Evolutionary conservation across 345 rosid genomes (phyloP).

Genomic region (Conringia planisiliqua): DNA sequence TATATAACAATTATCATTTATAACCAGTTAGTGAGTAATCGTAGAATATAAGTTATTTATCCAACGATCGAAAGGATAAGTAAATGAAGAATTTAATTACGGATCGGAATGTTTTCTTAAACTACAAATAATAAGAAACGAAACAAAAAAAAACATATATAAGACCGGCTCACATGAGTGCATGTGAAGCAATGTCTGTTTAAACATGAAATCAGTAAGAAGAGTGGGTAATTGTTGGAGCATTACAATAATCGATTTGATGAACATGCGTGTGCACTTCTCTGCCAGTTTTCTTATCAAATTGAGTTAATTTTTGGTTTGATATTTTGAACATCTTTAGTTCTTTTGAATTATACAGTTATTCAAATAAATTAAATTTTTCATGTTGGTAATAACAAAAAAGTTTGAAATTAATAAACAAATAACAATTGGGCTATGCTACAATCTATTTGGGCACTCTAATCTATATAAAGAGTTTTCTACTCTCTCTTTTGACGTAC

Average conservation of each 20-base stretch:
- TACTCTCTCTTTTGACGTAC: not conserved
- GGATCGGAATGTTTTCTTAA: slow-evolving; percentile 25
- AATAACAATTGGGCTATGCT: not conserved
- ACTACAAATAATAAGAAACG: not conserved
- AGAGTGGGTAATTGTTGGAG: slow-evolving; percentile 28
- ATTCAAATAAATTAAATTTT: not conserved
- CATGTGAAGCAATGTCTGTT: slow-evolving; percentile 26
- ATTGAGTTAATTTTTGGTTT: not conserved
- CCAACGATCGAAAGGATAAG: not conserved
- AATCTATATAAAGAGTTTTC: not conserved
- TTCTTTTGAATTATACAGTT: not conserved
- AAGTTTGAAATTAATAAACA: not conserved
- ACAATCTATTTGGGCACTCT: not conserved
- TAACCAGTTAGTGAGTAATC: not conserved
- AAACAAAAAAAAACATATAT: not conserved
- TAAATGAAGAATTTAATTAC: slow-evolving; percentile 4
- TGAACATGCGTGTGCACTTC: slow-evolving; percentile 6
- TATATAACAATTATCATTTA: not conserved
- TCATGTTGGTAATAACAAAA: not conserved
- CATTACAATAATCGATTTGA: slow-evolving; percentile 10
- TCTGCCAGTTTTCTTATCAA: not conserved
- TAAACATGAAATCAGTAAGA: slow-evolving; percentile 30
- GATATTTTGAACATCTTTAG: not conserved
- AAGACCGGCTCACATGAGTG: slow-evolving; percentile 26
- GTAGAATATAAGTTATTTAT: not conserved